A percentile compares a stretch with the other conserved stretches of the same genome.
Conservation (phyloP, 2,329 filamentous ascomycete genomes). For the Neodidymelliopsis sp. region DNA sequence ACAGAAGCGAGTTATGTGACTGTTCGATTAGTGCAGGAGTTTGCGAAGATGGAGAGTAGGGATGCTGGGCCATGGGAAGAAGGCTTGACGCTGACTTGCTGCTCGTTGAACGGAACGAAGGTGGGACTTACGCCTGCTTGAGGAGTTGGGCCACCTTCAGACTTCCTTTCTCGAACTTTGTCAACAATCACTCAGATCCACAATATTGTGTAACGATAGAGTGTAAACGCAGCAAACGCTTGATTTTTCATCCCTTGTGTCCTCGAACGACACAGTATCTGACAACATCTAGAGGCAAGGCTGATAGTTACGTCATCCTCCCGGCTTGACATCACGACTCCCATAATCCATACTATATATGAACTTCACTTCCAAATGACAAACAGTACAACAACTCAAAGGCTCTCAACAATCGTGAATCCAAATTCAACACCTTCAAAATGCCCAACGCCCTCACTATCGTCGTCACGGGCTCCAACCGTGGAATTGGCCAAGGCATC, state of each 20-base stretch:
- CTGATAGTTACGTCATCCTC: conserved; percentile 15
- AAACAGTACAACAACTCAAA: no score
- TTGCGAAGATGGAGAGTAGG: conserved; percentile 38
- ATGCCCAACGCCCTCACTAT: conserved; percentile 26
- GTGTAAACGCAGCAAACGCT: no score
- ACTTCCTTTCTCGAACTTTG: neutral
- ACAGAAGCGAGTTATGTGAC: conserved; percentile 48
- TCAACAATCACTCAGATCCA: no score
- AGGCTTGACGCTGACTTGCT: conserved; percentile 39
- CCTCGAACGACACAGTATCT: no score
- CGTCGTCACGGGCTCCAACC: conserved; percentile 34
- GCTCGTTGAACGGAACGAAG: conserved; percentile 38
- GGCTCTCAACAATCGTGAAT: neutral
- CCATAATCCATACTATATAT: neutral
- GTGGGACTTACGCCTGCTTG: conserved; percentile 40
- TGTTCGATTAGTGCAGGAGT: conserved; percentile 43
- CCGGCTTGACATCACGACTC: conserved; percentile 17
- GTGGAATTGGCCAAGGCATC: conserved; percentile 34
- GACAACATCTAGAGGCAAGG: neutral
- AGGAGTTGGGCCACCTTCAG: neutral
- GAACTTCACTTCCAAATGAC: neutral
- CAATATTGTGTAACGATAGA: no score
- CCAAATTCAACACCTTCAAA: neutral
- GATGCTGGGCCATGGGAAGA: conserved; percentile 42
- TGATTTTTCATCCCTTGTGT: no score